Conservation (phyloP, 2,329 filamentous ascomycete genomes). For the Aspergillus sp. region DNA sequence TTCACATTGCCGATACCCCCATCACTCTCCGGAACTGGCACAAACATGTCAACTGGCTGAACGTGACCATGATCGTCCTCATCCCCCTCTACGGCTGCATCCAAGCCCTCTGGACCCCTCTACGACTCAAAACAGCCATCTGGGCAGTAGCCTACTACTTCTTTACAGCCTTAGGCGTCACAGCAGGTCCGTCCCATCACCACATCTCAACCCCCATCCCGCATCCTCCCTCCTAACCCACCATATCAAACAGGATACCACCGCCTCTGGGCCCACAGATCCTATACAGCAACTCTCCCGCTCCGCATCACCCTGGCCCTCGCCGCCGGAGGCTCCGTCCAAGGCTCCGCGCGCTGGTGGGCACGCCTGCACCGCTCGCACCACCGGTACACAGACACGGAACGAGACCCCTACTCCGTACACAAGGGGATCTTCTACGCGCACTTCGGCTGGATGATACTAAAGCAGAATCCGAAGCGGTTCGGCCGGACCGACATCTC, state of each 20-base stretch:
- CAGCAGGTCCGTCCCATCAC: slow-evolving; percentile 6
- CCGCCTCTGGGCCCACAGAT: slow-evolving; percentile 36
- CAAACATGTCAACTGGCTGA: slow-evolving; percentile 14
- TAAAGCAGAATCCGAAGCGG: slow-evolving; percentile 16
- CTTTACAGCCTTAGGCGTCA: slow-evolving; percentile 12
- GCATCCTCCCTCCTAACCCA: background rate
- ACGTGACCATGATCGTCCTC: slow-evolving; percentile 4
- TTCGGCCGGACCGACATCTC: slow-evolving; percentile 14
- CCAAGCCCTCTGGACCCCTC: slow-evolving; percentile 4
- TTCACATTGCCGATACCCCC: slow-evolving; percentile 10
- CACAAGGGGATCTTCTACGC: slow-evolving; percentile 17
- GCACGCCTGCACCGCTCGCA: slow-evolving; percentile 17
- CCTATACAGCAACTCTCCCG: slow-evolving; percentile 14
- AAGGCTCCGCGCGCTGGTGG: slow-evolving; percentile 21
- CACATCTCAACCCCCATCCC: too few species aligned
- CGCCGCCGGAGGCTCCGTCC: slow-evolving; percentile 10
- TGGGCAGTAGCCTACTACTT: slow-evolving; percentile 11
- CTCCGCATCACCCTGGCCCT: slow-evolving; percentile 15
- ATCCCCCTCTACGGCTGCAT: slow-evolving; percentile 9
- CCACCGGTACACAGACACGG: slow-evolving; percentile 23
- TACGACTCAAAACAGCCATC: slow-evolving; percentile 9
- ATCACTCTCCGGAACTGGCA: slow-evolving; percentile 13
- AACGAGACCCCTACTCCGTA: slow-evolving; percentile 18
- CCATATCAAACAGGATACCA: slow-evolving; percentile 60
- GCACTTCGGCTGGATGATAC: slow-evolving; percentile 21